Percentiles rank a stretch among this genome's conserved stretches.
These are phyloP conservation scores for Lanmaoa rubissima DNA, from an alignment of 768 basidiomycete species.

Conservation along the genomic window DNA sequence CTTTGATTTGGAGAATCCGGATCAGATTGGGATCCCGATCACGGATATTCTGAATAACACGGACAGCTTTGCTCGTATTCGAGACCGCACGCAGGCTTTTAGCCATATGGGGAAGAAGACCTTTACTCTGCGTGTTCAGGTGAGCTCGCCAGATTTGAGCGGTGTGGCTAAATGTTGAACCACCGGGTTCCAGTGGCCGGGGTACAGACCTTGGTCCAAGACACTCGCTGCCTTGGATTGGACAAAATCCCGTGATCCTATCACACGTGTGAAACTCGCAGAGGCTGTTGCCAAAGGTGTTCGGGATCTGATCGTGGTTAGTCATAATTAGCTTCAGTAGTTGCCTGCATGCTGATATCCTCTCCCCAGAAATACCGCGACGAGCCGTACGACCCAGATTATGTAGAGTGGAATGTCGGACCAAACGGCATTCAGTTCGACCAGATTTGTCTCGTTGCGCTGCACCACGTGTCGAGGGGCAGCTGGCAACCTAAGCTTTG, in stretches of 20 bases:
- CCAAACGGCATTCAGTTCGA: conserved; percentile 23
- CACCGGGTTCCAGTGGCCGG: conserved; percentile 62
- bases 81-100: conserved; percentile 55
- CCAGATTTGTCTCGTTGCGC: conserved; percentile 56
- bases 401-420: conserved; percentile 24
- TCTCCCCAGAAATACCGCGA: conserved; percentile 14
- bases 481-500: conserved; percentile 77
- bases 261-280: conserved; percentile 70
- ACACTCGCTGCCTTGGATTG: conserved; percentile 80
- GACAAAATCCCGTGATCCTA: conserved; percentile 67
- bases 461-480: conserved; percentile 77
- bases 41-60: conserved; percentile 52
- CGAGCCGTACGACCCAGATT: conserved; percentile 7
- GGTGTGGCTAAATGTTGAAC: neutral
- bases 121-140: conserved; percentile 72
- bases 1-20: conserved; percentile 54
- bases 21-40: conserved; percentile 59
- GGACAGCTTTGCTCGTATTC: conserved; percentile 52
- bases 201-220: conserved; percentile 69
- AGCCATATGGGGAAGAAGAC: conserved; percentile 64
- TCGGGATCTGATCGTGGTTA: conserved; percentile 60
- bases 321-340: neutral
- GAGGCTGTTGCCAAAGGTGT: conserved; percentile 73
- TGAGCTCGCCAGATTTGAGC: conserved; percentile 30
- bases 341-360: conserved; percentile 9